Evolutionary conservation across 352 stramenopile species (phyloP).

Genomic region (Phytophthora litchii): DNA sequence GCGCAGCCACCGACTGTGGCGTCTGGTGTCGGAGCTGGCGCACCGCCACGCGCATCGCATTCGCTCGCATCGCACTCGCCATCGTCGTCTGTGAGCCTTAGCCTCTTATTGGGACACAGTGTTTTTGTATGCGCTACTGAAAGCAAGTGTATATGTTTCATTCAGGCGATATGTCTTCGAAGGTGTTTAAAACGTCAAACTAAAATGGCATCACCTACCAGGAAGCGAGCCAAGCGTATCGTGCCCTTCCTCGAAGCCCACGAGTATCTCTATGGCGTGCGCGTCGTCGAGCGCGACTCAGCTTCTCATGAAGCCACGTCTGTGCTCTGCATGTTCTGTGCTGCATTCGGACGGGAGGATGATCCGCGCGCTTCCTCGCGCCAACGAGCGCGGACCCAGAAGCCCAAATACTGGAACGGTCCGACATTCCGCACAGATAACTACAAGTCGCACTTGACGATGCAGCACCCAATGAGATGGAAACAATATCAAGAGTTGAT

Average conservation of each 20-base stretch:
- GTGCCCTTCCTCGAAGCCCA: conserved; percentile 30
- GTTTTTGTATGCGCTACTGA: no score
- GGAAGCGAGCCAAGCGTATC: conserved; percentile 24
- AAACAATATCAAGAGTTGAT: conserved; percentile 21
- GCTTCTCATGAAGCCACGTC: background rate
- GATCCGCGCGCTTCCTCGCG: conserved; percentile 7
- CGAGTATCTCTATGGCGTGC: conserved; percentile 34
- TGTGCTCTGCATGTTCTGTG: conserved; percentile 37
- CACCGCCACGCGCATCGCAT: conserved; percentile 38
- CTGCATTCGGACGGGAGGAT: conserved; percentile 31
- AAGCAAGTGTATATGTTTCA: background rate
- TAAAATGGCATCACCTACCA: background rate
- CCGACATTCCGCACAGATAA: conserved; percentile 34
- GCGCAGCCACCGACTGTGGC: background rate
- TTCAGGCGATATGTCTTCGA: no score
- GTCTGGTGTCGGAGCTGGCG: conserved; percentile 34
- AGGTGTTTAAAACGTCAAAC: no score
- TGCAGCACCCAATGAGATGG: conserved; percentile 24
- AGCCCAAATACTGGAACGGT: conserved; percentile 28
- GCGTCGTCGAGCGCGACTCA: conserved; percentile 16
- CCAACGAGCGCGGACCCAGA: conserved; percentile 20
- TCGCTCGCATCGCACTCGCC: conserved; percentile 48
- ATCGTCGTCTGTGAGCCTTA: conserved; percentile 40
- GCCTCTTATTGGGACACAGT: conserved; percentile 9
- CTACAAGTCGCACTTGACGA: conserved; percentile 31